Conservation (phyloP, 345 rosid genomes). For the Lumnitzera littorea region DNA sequence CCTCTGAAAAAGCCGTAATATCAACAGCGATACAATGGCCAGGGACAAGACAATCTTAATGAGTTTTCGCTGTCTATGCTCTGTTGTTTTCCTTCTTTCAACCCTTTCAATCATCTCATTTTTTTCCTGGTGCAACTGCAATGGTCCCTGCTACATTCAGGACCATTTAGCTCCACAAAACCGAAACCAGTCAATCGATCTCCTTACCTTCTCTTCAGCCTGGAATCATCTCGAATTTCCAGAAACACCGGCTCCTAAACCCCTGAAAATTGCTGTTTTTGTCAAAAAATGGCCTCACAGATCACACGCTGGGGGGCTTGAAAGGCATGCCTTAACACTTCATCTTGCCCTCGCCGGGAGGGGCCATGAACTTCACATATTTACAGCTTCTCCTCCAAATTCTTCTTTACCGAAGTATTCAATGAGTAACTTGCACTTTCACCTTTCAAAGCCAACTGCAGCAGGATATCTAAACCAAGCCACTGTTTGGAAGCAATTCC, state of each 20-base stretch:
- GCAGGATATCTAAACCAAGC: constrained; percentile 80
- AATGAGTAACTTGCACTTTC: constrained; percentile 44
- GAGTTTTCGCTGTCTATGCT: constrained; percentile 46
- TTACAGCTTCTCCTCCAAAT: constrained; percentile 52
- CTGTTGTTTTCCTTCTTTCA: constrained; percentile 31
- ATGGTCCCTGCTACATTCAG: constrained; percentile 29
- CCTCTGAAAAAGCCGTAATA: neutral
- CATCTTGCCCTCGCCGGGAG: constrained; percentile 77
- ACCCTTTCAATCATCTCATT: constrained; percentile 48
- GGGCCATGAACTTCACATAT: constrained; percentile 86
- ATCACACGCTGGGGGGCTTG: constrained; percentile 86
- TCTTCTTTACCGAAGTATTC: constrained; percentile 45
- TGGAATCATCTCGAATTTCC: constrained; percentile 70
- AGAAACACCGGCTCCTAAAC: constrained; percentile 24
- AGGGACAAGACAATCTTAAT: constrained; percentile 29
- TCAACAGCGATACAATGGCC: constrained; percentile 30
- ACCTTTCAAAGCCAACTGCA: constrained; percentile 66
- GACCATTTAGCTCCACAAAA: constrained; percentile 15
- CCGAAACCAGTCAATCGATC: constrained; percentile 38
- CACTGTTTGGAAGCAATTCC: constrained; percentile 58
- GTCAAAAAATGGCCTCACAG: constrained; percentile 88
- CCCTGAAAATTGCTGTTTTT: constrained; percentile 68
- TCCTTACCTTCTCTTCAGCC: constrained; percentile 52
- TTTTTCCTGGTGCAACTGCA: constrained; percentile 41
- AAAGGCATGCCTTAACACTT: constrained; percentile 76